Percentiles rank a stretch among this genome's conserved stretches.
These are phyloP conservation scores for Tubosaeta sp. DNA, from an alignment of 768 basidiomycete genomes.

Conservation along the genomic window DNA sequence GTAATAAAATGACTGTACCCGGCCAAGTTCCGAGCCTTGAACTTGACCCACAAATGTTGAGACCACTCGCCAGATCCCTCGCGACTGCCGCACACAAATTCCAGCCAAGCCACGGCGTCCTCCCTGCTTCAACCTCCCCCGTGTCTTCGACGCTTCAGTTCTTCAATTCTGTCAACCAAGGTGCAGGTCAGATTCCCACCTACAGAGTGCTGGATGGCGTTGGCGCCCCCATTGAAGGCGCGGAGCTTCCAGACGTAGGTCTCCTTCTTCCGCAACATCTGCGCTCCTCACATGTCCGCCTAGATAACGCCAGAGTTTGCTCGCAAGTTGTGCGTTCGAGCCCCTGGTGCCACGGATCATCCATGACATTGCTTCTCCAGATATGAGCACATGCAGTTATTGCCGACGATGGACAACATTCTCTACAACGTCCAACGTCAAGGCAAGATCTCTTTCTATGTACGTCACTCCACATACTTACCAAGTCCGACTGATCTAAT, in stretches of 20 bases:
- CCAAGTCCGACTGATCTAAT: conserved; percentile 3
- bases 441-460: conserved; percentile 90
- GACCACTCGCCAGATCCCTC: conserved; percentile 10
- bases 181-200: conserved; percentile 69
- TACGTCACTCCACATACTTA: conserved; percentile 34
- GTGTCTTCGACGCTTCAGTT: conserved; percentile 69
- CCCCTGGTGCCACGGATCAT: neutral
- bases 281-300: conserved; percentile 6
- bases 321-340: conserved; percentile 47
- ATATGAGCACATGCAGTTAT: conserved; percentile 74
- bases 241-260: conserved; percentile 69
- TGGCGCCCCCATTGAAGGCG: conserved; percentile 70
- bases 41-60: conserved; percentile 14
- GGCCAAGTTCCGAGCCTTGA: conserved; percentile 21
- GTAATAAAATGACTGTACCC: conserved; percentile 8
- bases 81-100: conserved; percentile 13
- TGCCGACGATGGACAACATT: conserved; percentile 83
- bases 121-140: conserved; percentile 50
- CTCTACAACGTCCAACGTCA: conserved; percentile 92
- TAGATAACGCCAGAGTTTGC: conserved; percentile 70
- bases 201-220: conserved; percentile 82
- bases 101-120: conserved; percentile 26
- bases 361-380: conserved; percentile 27
- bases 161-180: conserved; percentile 71
- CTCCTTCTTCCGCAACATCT: neutral